Percentiles rank a stretch among this genome's conserved stretches.
phyloP scores from a whole-genome alignment of 805 yeast species.

The Barnettozyma vustinii region DNA sequence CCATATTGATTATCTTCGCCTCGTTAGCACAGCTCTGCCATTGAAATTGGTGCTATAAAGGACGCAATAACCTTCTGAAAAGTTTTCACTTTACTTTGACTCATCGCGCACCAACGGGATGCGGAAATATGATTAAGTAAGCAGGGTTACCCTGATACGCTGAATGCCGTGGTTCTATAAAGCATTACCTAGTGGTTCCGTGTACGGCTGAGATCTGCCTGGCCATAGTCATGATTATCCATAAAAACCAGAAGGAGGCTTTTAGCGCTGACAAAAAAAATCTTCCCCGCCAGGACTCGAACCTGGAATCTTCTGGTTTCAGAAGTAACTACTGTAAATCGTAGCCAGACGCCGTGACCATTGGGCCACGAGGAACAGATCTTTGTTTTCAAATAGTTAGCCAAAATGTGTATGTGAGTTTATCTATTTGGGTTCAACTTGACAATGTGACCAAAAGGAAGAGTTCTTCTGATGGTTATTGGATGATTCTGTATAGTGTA shows the following conservation, averaged over 20 bases:
- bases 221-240: too few species aligned
- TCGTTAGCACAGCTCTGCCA: not conserved
- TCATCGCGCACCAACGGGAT: not conserved
- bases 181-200: too few species aligned
- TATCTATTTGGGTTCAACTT: too few species aligned
- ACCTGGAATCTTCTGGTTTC: slow-evolving; percentile 32
- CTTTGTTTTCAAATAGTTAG: not conserved
- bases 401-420: too few species aligned
- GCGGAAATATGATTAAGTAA: not conserved
- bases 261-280: slow-evolving; percentile 15
- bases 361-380: slow-evolving; percentile 68
- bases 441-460: too few species aligned
- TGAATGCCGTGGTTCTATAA: too few species aligned
- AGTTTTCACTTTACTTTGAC: not conserved
- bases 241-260: too few species aligned
- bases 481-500: too few species aligned
- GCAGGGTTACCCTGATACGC: not conserved
- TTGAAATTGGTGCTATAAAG: not conserved
- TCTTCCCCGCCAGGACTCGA: slow-evolving; percentile 33
- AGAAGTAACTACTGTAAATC: slow-evolving; percentile 40
- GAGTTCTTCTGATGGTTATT: too few species aligned
- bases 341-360: slow-evolving; percentile 75
- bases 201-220: too few species aligned
- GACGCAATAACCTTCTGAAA: not conserved
- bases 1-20: not conserved